A percentile compares a stretch with the other conserved stretches of the same genome.
Evolutionary conservation across 352 stramenopile genomes (phyloP).

Genomic region (Phytophthora multivora): DNA sequence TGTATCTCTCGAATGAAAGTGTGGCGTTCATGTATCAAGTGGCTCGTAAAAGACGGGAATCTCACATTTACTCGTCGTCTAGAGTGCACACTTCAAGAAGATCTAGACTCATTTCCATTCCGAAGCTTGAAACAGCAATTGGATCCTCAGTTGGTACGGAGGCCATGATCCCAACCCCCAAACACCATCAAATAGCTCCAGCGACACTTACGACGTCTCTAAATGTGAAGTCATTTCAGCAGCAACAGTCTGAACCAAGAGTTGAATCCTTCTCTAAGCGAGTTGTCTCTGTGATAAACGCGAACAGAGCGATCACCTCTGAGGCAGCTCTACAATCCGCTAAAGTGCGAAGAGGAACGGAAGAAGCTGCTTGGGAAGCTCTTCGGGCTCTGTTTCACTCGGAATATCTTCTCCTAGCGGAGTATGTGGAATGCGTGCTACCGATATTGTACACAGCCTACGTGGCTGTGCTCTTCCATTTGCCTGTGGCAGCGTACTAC

Average conservation of each 20-base stretch:
- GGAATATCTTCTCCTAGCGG: conserved; percentile 27
- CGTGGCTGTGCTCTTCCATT: conserved; percentile 7
- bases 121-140: background rate
- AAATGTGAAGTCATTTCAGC: background rate
- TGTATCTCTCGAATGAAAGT: background rate
- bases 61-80: background rate
- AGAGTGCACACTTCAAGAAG: background rate
- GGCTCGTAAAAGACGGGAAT: background rate
- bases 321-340: background rate
- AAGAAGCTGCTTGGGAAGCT: conserved; percentile 8
- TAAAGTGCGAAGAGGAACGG: background rate
- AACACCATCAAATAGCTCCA: background rate
- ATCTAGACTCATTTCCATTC: background rate
- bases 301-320: background rate
- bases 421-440: conserved; percentile 37
- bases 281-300: background rate
- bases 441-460: conserved; percentile 28
- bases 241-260: background rate
- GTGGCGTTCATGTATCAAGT: conserved; percentile 1
- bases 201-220: background rate
- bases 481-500: conserved; percentile 33
- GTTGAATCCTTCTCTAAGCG: background rate
- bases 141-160: background rate
- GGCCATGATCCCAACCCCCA: background rate
- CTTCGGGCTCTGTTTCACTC: conserved; percentile 26